phyloP scores from a whole-genome alignment of 768 basidiomycete species.

The Suillus ampliporus region DNA sequence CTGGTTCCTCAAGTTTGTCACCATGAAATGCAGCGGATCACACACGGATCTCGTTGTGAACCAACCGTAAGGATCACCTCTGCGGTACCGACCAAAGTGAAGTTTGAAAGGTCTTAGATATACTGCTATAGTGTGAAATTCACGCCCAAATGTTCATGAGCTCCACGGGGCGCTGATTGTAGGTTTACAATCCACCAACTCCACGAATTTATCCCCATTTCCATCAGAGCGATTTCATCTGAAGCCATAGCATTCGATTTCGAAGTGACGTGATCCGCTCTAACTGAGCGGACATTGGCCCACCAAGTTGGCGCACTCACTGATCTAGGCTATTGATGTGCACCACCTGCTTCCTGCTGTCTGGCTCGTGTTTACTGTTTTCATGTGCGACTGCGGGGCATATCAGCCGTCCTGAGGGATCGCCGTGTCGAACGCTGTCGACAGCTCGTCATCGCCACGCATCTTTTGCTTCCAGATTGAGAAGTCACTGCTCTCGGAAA shows the following conservation, averaged over 20 bases:
- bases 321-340: neutral
- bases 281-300: neutral
- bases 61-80: neutral
- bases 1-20: neutral
- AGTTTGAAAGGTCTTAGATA: neutral
- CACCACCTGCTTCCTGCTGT: neutral
- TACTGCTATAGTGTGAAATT: neutral
- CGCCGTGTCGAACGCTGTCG: neutral
- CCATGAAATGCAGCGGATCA: slow-evolving; percentile 3
- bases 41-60: neutral
- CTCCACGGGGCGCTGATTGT: neutral
- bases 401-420: neutral
- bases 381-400: neutral
- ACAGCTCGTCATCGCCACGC: neutral
- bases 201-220: neutral
- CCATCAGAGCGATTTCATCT: neutral
- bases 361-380: neutral
- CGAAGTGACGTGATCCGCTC: neutral
- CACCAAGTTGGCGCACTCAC: neutral
- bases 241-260: neutral
- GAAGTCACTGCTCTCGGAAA: neutral
- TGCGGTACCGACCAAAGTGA: slow-evolving; percentile 1
- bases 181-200: neutral
- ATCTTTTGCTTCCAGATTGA: neutral
- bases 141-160: neutral